Percentiles rank a stretch among this genome's conserved stretches.
These are phyloP conservation scores for Trametopsis cervina DNA, from an alignment of 768 basidiomycete genomes.

Conservation along the genomic window DNA sequence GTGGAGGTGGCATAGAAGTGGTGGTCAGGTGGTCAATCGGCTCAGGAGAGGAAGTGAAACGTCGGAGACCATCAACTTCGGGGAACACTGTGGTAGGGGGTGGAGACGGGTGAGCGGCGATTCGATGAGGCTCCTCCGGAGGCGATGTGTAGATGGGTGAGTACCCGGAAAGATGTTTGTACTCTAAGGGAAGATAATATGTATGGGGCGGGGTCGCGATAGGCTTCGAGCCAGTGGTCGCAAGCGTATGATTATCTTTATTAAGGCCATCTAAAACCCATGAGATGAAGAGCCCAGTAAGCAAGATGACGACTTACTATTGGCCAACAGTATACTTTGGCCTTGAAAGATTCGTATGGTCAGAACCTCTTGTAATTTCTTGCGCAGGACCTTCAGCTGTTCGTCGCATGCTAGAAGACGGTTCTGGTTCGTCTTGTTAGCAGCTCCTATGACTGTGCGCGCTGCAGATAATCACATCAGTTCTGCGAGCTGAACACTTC, in stretches of 20 bases:
- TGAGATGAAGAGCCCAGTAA: background rate
- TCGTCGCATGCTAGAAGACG: background rate
- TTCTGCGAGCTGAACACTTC: background rate
- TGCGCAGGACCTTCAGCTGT: background rate
- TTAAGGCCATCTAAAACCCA: background rate
- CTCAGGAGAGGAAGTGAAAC: background rate
- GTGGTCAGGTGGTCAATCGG: background rate
- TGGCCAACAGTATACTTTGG: background rate
- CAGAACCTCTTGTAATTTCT: background rate
- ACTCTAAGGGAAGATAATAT: background rate
- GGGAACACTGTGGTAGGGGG: background rate
- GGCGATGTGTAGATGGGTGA: background rate
- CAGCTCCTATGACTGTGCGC: background rate
- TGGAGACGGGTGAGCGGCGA: background rate
- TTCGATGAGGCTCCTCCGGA: background rate
- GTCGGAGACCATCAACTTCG: background rate
- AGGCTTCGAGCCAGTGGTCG: too few species aligned
- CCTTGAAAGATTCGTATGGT: background rate
- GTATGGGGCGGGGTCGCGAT: too few species aligned
- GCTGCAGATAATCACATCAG: background rate
- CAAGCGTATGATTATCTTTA: too few species aligned
- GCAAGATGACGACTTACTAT: background rate
- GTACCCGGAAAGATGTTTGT: background rate
- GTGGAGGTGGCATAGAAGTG: background rate
- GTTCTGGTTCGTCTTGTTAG: background rate